Percentiles rank a stretch among this genome's conserved stretches.
phyloP scores from a whole-genome alignment of 148 eudicot species.

The Rhododendron henanense region DNA sequence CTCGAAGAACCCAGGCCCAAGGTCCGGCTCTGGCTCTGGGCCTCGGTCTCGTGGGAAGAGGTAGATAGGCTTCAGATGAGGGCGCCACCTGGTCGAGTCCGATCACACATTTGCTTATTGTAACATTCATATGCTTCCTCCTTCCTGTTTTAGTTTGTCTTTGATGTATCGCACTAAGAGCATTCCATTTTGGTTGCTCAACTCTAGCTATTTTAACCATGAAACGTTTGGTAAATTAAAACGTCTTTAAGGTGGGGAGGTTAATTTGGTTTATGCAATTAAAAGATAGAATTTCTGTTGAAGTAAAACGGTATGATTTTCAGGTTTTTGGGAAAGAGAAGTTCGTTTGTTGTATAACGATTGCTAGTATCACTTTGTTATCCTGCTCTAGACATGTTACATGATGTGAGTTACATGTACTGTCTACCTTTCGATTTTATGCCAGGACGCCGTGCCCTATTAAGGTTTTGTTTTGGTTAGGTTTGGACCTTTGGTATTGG shows the following conservation, averaged over 20 bases:
- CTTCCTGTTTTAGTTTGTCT: not conserved
- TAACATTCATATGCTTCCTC: not conserved
- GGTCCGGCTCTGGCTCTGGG: slow-evolving; percentile 36
- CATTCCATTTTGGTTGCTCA: not conserved
- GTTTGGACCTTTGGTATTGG: not conserved
- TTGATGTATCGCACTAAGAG: not conserved
- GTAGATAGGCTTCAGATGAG: slow-evolving; percentile 18
- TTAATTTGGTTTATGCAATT: not conserved
- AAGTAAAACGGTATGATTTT: not conserved
- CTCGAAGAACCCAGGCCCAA: slow-evolving; percentile 65
- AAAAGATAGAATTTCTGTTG: not conserved
- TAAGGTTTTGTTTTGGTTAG: not conserved
- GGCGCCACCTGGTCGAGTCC: not conserved
- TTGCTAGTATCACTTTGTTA: not conserved
- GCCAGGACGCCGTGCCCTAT: not conserved
- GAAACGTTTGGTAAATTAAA: not conserved
- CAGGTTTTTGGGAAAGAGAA: not conserved
- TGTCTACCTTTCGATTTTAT: not conserved
- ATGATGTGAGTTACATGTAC: not conserved
- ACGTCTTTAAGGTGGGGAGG: not conserved
- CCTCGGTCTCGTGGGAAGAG: slow-evolving; percentile 48
- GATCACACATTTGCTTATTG: not conserved
- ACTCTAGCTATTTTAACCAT: not conserved
- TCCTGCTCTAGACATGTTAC: not conserved
- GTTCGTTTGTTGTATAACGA: not conserved